A percentile compares a stretch with the other conserved stretches of the same genome.
Conservation (phyloP, 2,329 filamentous ascomycete species). For the Fusarium sp. region DNA sequence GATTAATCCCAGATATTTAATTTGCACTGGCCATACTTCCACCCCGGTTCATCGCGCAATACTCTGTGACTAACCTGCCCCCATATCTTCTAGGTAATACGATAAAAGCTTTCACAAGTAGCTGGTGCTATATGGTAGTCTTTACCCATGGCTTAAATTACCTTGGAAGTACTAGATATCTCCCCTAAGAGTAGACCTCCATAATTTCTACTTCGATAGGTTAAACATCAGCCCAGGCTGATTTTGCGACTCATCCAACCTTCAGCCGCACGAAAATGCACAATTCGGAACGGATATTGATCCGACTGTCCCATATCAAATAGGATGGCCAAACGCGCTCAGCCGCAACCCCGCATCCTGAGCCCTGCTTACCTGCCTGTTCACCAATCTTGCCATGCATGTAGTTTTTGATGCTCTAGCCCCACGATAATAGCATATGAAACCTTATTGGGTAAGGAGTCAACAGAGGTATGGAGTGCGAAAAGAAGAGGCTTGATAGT, state of each 20-base stretch:
- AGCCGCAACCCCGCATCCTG: not conserved
- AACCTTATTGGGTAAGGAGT: too few species aligned
- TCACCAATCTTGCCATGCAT: too few species aligned
- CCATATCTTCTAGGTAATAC: not conserved
- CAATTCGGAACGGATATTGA: not conserved
- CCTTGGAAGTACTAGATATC: too few species aligned
- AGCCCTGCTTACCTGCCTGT: not conserved
- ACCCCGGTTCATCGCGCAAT: not conserved
- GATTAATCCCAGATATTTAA: fast-evolving
- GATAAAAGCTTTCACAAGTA: not conserved
- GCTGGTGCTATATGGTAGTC: fast-evolving
- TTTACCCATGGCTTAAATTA: fast-evolving
- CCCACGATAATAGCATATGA: too few species aligned
- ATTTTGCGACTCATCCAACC: not conserved
- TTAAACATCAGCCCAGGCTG: not conserved
- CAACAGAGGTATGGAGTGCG: not conserved
- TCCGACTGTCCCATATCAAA: not conserved
- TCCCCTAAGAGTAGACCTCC: not conserved
- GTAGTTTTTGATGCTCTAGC: not conserved
- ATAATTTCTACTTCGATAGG: not conserved
- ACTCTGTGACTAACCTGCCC: not conserved
- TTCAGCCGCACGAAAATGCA: not conserved
- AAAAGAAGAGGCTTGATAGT: not conserved
- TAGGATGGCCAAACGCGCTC: not conserved
- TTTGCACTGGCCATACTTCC: not conserved